Conservation (phyloP, 208 protist genomes). For the Leishmania amazonensis region DNA sequence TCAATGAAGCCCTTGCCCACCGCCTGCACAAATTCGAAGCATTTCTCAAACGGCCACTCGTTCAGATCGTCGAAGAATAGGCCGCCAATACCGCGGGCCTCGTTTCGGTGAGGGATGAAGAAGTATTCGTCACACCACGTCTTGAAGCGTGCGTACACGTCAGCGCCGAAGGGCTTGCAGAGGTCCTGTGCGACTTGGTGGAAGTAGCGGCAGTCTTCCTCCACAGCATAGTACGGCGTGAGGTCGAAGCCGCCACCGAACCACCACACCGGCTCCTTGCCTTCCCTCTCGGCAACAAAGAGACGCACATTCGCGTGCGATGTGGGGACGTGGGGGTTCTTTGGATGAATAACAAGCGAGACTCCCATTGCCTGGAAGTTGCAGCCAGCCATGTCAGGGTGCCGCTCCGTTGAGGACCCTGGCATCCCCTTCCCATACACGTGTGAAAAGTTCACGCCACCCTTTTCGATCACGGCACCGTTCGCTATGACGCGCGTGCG, state of each 20-base stretch:
- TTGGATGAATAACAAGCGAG: constrained; percentile 82
- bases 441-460: constrained; percentile 79
- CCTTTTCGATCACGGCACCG: constrained; percentile 73
- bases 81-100: constrained; percentile 84
- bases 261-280: constrained; percentile 72
- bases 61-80: constrained; percentile 88
- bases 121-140: constrained; percentile 89
- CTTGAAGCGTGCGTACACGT: constrained; percentile 77
- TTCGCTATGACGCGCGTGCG: constrained; percentile 57
- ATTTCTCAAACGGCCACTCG: constrained; percentile 44
- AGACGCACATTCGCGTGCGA: constrained; percentile 89
- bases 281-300: constrained; percentile 66
- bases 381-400: constrained; percentile 38
- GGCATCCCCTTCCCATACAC: constrained; percentile 61
- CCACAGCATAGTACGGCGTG: constrained; percentile 80
- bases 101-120: constrained; percentile 64
- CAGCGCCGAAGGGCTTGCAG: constrained; percentile 50
- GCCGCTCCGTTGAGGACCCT: constrained; percentile 37
- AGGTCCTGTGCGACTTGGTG: constrained; percentile 50
- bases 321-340: constrained; percentile 81
- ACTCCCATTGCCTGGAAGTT: constrained; percentile 83
- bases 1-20: constrained; percentile 55
- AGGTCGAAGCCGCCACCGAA: constrained; percentile 92
- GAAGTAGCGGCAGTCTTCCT: constrained; percentile 71
- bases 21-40: constrained; percentile 62